These are phyloP conservation scores for Conticribra weissflogii DNA, from an alignment of 108 stramenopile species.

Conservation along the genomic window DNA sequence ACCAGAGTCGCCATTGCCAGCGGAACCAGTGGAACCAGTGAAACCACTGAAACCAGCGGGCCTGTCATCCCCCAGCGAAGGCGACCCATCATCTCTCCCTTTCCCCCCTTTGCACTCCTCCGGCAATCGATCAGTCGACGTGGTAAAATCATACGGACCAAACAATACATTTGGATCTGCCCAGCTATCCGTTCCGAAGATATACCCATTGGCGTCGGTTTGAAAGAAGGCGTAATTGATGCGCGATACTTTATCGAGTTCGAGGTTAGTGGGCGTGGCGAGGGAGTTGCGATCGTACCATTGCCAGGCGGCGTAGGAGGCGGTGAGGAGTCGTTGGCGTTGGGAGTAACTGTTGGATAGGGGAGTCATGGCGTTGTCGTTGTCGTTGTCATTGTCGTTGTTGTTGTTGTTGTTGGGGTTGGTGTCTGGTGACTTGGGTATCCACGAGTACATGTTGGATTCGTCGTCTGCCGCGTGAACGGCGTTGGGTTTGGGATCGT, in stretches of 20 bases:
- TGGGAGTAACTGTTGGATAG: not conserved
- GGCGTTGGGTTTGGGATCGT: constrained; percentile 3
- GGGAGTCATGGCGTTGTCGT: constrained; percentile 12
- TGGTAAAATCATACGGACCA: constrained; percentile 19
- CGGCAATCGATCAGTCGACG: constrained; percentile 9
- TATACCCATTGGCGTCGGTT: constrained; percentile 27
- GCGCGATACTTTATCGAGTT: constrained; percentile 27
- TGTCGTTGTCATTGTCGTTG: not conserved
- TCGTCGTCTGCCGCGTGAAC: not conserved
- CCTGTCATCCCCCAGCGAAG: too few relatives aligned
- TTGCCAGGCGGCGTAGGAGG: constrained; percentile 39
- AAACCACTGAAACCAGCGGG: too few relatives aligned
- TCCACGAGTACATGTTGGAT: not conserved
- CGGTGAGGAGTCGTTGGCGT: constrained; percentile 43
- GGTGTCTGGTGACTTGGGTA: not conserved
- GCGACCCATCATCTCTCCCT: constrained; percentile 26
- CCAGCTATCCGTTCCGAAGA: constrained; percentile 45
- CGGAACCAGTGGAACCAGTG: not conserved
- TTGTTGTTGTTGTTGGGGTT: not conserved
- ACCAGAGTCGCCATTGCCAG: not conserved
- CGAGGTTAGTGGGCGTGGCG: constrained; percentile 29
- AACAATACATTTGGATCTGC: constrained; percentile 38
- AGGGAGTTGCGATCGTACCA: constrained; percentile 36
- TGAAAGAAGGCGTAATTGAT: constrained; percentile 52
- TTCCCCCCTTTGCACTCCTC: constrained; percentile 22